A percentile compares a stretch with the other conserved stretches of the same genome.
Conservation (phyloP, 148 eudicot species). For the Suaeda aralocaspica region DNA sequence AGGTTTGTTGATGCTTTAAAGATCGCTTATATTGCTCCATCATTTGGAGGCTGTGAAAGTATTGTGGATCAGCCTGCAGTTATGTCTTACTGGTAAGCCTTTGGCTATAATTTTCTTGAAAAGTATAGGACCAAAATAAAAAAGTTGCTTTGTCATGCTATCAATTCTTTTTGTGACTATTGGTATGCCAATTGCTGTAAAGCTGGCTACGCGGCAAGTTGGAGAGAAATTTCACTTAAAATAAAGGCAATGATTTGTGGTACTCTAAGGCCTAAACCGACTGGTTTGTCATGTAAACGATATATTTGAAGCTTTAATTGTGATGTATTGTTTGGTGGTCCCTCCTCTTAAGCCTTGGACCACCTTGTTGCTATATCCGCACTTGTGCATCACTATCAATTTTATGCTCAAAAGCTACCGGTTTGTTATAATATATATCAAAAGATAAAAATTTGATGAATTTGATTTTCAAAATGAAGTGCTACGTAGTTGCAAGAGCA, state of each 20-base stretch:
- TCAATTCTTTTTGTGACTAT: constrained; percentile 3
- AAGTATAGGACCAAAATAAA: not conserved
- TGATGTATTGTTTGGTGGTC: constrained; percentile 15
- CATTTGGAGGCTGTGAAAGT: constrained; percentile 95
- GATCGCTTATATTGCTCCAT: constrained; percentile 93
- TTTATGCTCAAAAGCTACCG: not conserved
- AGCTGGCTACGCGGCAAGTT: not conserved
- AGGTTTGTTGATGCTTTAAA: constrained; percentile 72
- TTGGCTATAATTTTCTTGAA: not conserved
- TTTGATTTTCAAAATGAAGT: not conserved
- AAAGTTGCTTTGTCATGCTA: not conserved
- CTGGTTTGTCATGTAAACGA: not conserved
- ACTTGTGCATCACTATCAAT: constrained; percentile 2
- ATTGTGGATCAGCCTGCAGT: constrained; percentile 96
- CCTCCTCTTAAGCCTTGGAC: constrained; percentile 18
- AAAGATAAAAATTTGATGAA: not conserved
- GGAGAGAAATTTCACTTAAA: not conserved
- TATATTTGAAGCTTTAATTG: not conserved
- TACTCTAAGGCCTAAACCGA: not conserved
- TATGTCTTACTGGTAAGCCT: constrained; percentile 88
- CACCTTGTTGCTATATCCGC: constrained; percentile 9
- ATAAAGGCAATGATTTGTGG: constrained; percentile 8
- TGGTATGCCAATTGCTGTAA: not conserved
- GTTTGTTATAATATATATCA: not conserved
- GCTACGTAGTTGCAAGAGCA: not conserved